phyloP scores from a whole-genome alignment of 176 grass and related monocot species.

The Paspalum vaginatum region DNA sequence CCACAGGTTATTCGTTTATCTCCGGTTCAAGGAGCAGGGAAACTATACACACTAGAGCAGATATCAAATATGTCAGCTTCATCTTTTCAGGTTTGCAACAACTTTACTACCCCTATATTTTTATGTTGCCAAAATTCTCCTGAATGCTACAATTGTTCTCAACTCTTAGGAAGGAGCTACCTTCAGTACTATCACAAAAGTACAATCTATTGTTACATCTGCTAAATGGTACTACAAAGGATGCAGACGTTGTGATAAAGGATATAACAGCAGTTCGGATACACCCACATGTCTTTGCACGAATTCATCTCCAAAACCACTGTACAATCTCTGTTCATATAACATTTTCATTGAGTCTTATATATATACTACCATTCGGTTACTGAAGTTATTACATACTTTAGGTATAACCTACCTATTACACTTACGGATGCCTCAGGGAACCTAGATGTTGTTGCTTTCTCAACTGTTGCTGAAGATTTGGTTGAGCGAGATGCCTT shows the following conservation, averaged over 20 bases:
- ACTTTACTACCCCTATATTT: not conserved
- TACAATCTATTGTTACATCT: not conserved
- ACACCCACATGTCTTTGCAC: not conserved
- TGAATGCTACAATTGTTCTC: not conserved
- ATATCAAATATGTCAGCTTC: not conserved
- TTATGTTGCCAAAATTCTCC: not conserved
- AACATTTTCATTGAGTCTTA: not conserved
- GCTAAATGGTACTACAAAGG: not conserved
- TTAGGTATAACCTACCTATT: not conserved
- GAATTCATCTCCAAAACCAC: not conserved
- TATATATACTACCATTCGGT: not conserved
- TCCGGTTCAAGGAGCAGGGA: not conserved
- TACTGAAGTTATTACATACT: not conserved
- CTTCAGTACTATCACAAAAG: not conserved
- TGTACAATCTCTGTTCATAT: not conserved
- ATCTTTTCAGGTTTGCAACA: not conserved
- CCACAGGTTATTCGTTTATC: not conserved
- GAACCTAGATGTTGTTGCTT: not conserved
- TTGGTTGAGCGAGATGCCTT: not conserved
- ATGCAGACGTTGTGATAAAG: not conserved
- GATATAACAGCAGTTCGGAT: not conserved
- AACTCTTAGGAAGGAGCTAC: not conserved
- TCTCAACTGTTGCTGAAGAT: not conserved
- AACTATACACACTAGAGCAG: not conserved
- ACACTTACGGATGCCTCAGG: not conserved